Percentiles rank a stretch among this genome's conserved stretches.
phyloP scores from a whole-genome alignment of 176 grass and related monocot genomes.

The Pharus latifolius region DNA sequence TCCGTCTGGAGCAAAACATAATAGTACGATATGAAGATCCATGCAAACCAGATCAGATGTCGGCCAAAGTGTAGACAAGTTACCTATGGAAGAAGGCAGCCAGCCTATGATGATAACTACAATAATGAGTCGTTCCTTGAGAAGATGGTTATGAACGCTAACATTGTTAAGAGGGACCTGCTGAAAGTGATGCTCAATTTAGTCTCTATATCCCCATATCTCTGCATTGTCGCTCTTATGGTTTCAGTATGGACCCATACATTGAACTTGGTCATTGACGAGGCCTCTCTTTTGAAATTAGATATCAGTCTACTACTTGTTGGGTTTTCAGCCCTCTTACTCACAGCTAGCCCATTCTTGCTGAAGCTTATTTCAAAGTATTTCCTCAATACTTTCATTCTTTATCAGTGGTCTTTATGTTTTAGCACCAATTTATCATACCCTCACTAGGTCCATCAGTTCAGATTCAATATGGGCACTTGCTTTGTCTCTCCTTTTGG shows the following conservation, averaged over 20 bases:
- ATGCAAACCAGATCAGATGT: slow-evolving; percentile 11
- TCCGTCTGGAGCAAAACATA: slow-evolving; percentile 1
- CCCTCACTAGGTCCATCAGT: slow-evolving; percentile 87
- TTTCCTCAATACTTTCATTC: slow-evolving; percentile 83
- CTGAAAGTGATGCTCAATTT: slow-evolving; percentile 64
- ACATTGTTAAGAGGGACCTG: slow-evolving; percentile 83
- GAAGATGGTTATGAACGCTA: slow-evolving; percentile 98
- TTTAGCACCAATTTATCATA: slow-evolving; percentile 84
- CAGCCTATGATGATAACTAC: slow-evolving; percentile 68
- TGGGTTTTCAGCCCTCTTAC: slow-evolving; percentile 63
- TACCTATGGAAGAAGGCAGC: slow-evolving; percentile 80
- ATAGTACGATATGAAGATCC: slow-evolving; percentile 24
- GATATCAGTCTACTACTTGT: slow-evolving; percentile 56
- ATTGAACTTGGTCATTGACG: slow-evolving; percentile 59
- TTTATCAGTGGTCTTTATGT: slow-evolving; percentile 82
- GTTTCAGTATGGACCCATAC: slow-evolving; percentile 72
- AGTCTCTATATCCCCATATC: slow-evolving; percentile 77
- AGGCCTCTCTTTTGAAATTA: slow-evolving; percentile 65
- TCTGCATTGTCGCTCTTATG: slow-evolving; percentile 79
- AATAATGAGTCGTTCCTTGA: slow-evolving; percentile 72
- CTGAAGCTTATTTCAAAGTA: slow-evolving; percentile 48
- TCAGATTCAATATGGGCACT: slow-evolving; percentile 88
- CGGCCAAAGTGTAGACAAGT: slow-evolving; percentile 72
- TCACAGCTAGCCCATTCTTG: slow-evolving; percentile 50
- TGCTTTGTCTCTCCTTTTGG: slow-evolving; percentile 65